Evolutionary conservation across 345 rosid species (phyloP).

Genomic region (Hibiscus trionum): DNA sequence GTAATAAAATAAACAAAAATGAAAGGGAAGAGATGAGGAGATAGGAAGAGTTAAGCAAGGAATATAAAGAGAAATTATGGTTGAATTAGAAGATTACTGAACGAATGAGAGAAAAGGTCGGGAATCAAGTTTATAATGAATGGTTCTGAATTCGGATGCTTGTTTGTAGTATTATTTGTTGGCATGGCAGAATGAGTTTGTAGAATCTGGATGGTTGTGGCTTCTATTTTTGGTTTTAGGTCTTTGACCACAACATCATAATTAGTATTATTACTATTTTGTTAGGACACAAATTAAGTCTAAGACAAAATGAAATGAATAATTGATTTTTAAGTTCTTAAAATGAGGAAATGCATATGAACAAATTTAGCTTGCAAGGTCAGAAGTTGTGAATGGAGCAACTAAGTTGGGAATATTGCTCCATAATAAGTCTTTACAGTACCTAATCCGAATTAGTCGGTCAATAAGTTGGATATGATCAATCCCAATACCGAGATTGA

Average conservation of each 20-base stretch:
- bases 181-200: background rate
- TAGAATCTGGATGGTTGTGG: background rate
- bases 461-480: too few species aligned
- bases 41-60: background rate
- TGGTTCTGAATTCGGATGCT: background rate
- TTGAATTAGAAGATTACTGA: background rate
- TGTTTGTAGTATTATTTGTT: background rate
- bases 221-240: background rate
- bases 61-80: background rate
- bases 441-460: too few species aligned
- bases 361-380: too few species aligned
- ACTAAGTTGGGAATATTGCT: too few species aligned
- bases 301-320: too few species aligned
- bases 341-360: too few species aligned
- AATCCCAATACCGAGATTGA: too few species aligned
- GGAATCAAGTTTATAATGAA: background rate
- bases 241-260: background rate
- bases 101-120: conserved; percentile 2
- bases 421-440: too few species aligned
- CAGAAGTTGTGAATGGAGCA: too few species aligned
- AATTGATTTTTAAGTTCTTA: too few species aligned
- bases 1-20: background rate
- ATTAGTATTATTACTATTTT: too few species aligned
- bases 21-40: background rate
- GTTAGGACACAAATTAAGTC: too few species aligned